Evolutionary conservation across 371 early-diverging fungal genomes (phyloP), one percentile per base, ranked within the genome.

Genomic region (Mucor lusitanicus): DNA sequence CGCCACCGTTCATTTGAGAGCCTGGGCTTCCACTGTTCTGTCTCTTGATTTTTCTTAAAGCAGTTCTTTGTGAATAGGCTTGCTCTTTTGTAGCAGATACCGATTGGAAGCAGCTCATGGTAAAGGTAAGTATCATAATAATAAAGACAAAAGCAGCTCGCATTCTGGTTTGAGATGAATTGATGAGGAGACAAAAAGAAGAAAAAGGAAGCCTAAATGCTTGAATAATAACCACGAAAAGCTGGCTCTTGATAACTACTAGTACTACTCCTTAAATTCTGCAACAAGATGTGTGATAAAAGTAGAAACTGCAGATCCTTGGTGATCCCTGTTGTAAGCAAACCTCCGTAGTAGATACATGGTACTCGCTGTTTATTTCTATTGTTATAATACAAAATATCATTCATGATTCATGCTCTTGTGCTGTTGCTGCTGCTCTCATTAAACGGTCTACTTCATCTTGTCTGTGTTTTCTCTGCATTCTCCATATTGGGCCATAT

Each of bases 401-500:
- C 17, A 40, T 40, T 40, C 17, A 40, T n/a, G n/a, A n/a, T 12
- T 35, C 1, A 3, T 35, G 37, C 40, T 40, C 15, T 40, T 40
- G 17, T 17, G 37, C 6, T 13, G 5, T 8, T 25, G 9, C 25
- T 8, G 25, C 27, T 25, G 25, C 50, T 50, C 27, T 50, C 25
- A 3, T 21, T 50, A 27, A 27, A 13, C 23, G 6, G 3, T 21
- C 8, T 2, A 1, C 7, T 48, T 5, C 6, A 25, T 23, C 50
- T 37, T 50, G 39, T 50, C 19, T 23, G 25, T 62, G 19, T 59
- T 50, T 19, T 15, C 74, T 48, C 53, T 74, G 61, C 19, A 56
- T 55, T 33, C 82, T 64, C 78, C 83, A 82, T 30, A 28, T 42
- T 6, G 78, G 76, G 8, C 83, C 78, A 58, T 67, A 68, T 23